A percentile compares a stretch with the other conserved stretches of the same genome.
phyloP scores from a whole-genome alignment of 225 moss, liverwort and hornwort species.

The Polytrichum formosum region DNA sequence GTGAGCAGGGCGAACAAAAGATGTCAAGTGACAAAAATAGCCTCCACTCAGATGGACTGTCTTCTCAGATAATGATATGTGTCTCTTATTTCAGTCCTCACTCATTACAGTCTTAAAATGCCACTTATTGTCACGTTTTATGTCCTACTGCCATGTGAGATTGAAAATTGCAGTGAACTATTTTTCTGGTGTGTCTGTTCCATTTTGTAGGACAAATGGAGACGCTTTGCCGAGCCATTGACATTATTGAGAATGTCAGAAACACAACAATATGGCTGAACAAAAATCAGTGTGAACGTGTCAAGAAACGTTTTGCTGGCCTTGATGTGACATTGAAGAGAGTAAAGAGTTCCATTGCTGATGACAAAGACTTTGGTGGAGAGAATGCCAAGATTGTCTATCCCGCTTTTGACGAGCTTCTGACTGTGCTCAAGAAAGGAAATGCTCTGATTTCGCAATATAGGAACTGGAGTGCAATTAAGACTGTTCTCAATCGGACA shows the following conservation, averaged over 20 bases:
- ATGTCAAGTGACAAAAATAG: too few species aligned
- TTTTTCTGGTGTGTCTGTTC: too few species aligned
- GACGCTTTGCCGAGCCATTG: conserved; percentile 7
- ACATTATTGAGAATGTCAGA: conserved; percentile 15
- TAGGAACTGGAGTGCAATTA: background rate
- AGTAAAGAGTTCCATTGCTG: background rate
- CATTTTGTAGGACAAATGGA: too few species aligned
- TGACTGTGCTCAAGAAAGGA: conserved; percentile 26
- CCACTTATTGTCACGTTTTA: too few species aligned
- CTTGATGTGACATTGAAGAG: conserved; percentile 9
- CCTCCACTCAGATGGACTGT: too few species aligned
- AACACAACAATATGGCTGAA: conserved; percentile 14
- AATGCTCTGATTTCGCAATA: conserved; percentile 13
- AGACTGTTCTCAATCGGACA: background rate
- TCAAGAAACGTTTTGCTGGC: conserved; percentile 7
- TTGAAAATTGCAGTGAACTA: too few species aligned
- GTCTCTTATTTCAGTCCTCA: too few species aligned
- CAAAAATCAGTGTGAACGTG: conserved; percentile 21
- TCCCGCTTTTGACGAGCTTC: conserved; percentile 12
- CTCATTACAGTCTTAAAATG: too few species aligned
- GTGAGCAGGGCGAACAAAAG: too few species aligned
- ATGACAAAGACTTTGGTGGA: background rate
- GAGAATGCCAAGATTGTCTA: background rate
- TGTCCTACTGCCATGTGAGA: too few species aligned
- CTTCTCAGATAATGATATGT: too few species aligned